Base-by-base conservation (phyloP, 73 alveolate species). In the Paramecium sexaurelia region DNA sequence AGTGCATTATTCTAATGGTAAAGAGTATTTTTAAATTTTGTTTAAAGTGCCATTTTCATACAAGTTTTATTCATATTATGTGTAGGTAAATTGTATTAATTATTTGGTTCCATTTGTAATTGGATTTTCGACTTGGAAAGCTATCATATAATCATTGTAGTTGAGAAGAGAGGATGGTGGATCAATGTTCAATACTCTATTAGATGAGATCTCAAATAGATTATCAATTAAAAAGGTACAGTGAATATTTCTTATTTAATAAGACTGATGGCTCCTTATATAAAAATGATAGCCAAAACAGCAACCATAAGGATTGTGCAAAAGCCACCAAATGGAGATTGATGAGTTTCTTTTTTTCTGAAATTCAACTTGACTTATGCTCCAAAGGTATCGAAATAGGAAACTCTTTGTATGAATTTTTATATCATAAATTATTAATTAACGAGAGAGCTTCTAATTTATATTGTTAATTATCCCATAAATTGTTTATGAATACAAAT, bases 341-440 rank as follows among this genome's bases (percentile, higher is more conserved):
- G 26, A 73, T 73, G 87, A 6, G 55, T 36, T 39, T 36, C 57
- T 39, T 36, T 73, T 33, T 39, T 39, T 5, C 27, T 27, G 35
- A 73, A 39, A 36, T 73, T 73, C 19, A 73, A 73, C 19, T 73
- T 73, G 15, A 73, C 87, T 10, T 73, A 61, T 33, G 87, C 87
- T 36, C 87, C 87, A 73, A 73, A 73, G 27, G 87, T 73, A 36
- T 73, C 87, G 37, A n/a, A 73, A 22, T 73, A 36, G 7, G 83
- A 61, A 61, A 61, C 43, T 61, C 17, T 61, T 27, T 32, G 11
- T 3, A 61, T 61, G 43, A 61, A 61, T 8, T 32, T 61, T 61
- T 61, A 29, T 29, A 61, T 61, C 83, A 61, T 61, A 29, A 61
- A 27, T 61, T 61, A 61, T 61, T 51, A 51, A 51, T 51, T 15